Conservation (phyloP, 805 yeast genomes). For the Blastobotrys americana region DNA sequence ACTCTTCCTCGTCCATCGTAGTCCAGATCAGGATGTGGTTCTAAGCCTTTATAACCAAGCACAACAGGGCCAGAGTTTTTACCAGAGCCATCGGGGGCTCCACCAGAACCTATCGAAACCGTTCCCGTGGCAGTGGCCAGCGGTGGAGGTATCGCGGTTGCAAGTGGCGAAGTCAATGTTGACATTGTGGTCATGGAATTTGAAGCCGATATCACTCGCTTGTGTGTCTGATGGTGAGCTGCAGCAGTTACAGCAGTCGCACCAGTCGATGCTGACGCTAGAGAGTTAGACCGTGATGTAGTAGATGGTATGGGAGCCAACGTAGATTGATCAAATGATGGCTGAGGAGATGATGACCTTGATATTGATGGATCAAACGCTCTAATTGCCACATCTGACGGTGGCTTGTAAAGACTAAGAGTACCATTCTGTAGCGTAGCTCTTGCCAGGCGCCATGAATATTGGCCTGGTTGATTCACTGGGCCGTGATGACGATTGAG, state of each 20-base stretch:
- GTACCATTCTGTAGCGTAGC: conserved; percentile 67
- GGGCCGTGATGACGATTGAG: conserved; percentile 36
- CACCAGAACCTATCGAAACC: too few relatives aligned
- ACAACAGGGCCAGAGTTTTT: background rate
- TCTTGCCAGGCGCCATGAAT: conserved; percentile 42
- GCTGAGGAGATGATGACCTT: conserved; percentile 5
- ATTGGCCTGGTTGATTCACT: conserved; percentile 7
- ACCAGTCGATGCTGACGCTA: background rate
- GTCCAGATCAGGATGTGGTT: conserved; percentile 56
- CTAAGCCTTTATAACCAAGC: conserved; percentile 18
- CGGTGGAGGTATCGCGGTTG: conserved; percentile 5
- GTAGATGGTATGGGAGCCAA: conserved; percentile 6
- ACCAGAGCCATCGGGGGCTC: background rate
- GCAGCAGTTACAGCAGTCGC: background rate
- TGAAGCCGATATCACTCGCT: conserved; percentile 2
- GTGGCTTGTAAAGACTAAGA: conserved; percentile 55
- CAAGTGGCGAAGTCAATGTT: conserved; percentile 4
- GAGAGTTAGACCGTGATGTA: background rate
- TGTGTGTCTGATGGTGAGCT: conserved; percentile 1
- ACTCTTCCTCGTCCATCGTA: conserved; percentile 44
- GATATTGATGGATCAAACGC: conserved; percentile 24
- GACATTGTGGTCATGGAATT: conserved; percentile 4
- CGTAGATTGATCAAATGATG: conserved; percentile 1
- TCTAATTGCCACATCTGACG: conserved; percentile 40
- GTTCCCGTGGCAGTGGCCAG: background rate